phyloP scores from a whole-genome alignment of 2,329 filamentous ascomycete genomes.

The Simplicillium sp. region DNA sequence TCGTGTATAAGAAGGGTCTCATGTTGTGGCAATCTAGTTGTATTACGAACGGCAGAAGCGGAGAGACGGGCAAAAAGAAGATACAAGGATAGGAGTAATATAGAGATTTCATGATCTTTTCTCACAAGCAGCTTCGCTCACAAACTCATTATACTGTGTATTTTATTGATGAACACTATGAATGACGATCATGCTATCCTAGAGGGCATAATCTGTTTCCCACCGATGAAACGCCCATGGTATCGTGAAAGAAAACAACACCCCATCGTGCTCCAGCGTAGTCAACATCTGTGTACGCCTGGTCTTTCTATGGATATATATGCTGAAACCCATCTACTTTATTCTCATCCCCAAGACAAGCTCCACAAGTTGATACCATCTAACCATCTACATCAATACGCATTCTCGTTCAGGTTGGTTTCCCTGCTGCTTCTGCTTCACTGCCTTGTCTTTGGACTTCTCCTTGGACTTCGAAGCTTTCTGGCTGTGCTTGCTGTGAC shows the following conservation, averaged over 20 bases:
- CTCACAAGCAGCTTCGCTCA: constrained; percentile 6
- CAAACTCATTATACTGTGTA: not conserved
- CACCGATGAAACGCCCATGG: too few species aligned
- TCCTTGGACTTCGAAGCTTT: constrained; percentile 27
- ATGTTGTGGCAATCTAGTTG: too few species aligned
- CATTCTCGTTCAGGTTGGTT: constrained; percentile 38
- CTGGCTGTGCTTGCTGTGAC: constrained; percentile 21
- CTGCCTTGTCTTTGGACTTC: constrained; percentile 24
- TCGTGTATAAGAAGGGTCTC: too few species aligned
- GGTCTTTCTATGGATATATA: too few species aligned
- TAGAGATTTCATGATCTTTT: constrained; percentile 3
- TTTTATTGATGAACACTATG: too few species aligned
- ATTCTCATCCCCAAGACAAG: too few species aligned
- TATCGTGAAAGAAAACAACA: too few species aligned
- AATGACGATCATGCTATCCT: too few species aligned
- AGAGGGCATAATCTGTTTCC: too few species aligned
- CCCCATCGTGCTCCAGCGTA: too few species aligned
- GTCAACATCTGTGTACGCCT: too few species aligned
- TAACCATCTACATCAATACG: constrained; percentile 29
- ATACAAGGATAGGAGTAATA: not conserved
- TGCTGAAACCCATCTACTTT: too few species aligned
- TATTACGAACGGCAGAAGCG: not conserved
- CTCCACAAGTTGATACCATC: not conserved
- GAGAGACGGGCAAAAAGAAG: not conserved
- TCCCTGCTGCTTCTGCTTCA: constrained; percentile 8